Evolutionary conservation across 2,329 filamentous ascomycete genomes (phyloP), one percentile per base, ranked within the genome.

Genomic region (Talaromyces sp.): DNA sequence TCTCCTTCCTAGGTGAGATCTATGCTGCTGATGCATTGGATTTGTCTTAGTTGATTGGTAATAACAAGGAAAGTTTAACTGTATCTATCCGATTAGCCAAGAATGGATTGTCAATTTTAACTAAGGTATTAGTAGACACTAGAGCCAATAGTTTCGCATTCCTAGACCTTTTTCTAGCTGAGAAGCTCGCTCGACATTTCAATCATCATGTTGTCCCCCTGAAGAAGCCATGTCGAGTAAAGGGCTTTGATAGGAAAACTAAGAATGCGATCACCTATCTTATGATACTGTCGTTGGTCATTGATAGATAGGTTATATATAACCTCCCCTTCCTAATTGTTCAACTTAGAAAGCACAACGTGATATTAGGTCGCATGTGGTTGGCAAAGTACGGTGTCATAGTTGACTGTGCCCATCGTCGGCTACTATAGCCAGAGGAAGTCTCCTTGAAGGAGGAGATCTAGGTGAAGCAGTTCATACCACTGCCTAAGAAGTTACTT

Each of bases 21-120:
- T 11, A 15, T 49, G 43, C 34, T 25, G 22, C 22, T 15, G 17
- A 19, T n/a, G 15, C 17, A 5, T 47, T 67, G 15, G 61, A 67
- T 22, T 15, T 67, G 0, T 25, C 22, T 7, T 36, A 64, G 11
- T 40, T 67, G n/a, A 19, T 64, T 11, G 43, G 54, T 31, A 51
- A 22, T 29, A 11, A 53, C 29, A 38, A 29, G 5, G 36, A 58
- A 17, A 54, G 27, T 29, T 49, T 67, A 34, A 54, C 56, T 61
- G 27, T 67, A 65, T n/a, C 59, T 54, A 65, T 49, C 10, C 31
- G 54, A 29, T 17, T 67, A 67, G 59, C 38, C 5, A 49, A 40
- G n/a, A 63, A 65, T 63, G n/a, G 36, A 59, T 51, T 49, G 2
- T 31, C 15, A 43, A 22, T 65, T 59, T 47, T 1, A 5, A 43